These are phyloP conservation scores for Daldinia eschscholtzii DNA, from an alignment of 2,329 filamentous ascomycete species.

Conservation along the genomic window DNA sequence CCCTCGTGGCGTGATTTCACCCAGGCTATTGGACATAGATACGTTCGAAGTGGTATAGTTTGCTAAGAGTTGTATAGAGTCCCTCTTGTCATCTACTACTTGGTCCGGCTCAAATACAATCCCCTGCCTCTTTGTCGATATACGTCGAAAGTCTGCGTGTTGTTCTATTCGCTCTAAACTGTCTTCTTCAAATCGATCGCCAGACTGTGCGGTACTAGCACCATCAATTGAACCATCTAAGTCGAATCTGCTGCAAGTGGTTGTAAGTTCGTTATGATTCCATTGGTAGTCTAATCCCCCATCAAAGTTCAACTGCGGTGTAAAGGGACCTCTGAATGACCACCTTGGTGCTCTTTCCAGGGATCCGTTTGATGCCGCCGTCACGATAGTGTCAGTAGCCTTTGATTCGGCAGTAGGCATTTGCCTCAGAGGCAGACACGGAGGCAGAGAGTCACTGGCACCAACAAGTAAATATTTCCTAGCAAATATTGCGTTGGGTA, in stretches of 20 bases:
- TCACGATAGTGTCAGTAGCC: conserved; percentile 54
- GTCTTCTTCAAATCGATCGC: background rate
- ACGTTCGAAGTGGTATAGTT: conserved; percentile 28
- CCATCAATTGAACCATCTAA: conserved; percentile 29
- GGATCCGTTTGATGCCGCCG: conserved; percentile 48
- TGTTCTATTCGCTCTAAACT: background rate
- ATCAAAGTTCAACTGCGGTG: conserved; percentile 61
- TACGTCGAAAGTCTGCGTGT: conserved; percentile 16
- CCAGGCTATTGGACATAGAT: background rate
- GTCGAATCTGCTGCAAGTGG: conserved; percentile 44
- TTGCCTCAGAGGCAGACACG: conserved; percentile 52
- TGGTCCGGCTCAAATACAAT: conserved; percentile 38
- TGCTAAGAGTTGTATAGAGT: background rate
- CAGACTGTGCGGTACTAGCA: background rate
- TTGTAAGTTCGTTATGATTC: conserved; percentile 43
- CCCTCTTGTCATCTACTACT: background rate
- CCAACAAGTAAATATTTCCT: conserved; percentile 58
- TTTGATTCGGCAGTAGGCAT: conserved; percentile 60
- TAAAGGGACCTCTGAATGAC: conserved; percentile 59
- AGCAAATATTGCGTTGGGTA: conserved; percentile 61
- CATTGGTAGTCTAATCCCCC: conserved; percentile 60
- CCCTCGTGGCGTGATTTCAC: conserved; percentile 10
- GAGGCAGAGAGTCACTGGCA: conserved; percentile 52
- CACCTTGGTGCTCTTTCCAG: conserved; percentile 47
- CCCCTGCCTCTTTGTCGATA: conserved; percentile 41